phyloP scores from a whole-genome alignment of 78 protist species.

The Tieghemostelium lacteum region DNA sequence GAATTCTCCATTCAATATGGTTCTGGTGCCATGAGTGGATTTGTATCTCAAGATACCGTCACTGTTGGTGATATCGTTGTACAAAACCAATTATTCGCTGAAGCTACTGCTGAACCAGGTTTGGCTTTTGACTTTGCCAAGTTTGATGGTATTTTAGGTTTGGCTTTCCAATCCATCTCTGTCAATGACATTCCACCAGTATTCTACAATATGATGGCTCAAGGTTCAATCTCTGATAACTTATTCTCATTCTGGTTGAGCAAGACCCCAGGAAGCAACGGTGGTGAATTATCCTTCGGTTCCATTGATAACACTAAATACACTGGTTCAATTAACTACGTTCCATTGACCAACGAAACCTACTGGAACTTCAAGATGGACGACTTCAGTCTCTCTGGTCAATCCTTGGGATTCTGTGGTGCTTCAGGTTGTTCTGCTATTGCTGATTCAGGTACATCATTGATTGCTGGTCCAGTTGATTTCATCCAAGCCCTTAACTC shows the following conservation, averaged over 20 bases:
- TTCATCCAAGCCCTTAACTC: conserved; percentile 73
- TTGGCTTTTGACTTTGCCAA: conserved; percentile 92
- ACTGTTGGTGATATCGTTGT: conserved; percentile 87
- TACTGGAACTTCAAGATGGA: conserved; percentile 91
- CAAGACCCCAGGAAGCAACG: conserved; percentile 74
- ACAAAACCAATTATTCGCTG: conserved; percentile 90
- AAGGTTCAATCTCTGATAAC: conserved; percentile 70
- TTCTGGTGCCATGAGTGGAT: conserved; percentile 94
- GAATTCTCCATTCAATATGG: conserved; percentile 95
- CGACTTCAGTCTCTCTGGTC: conserved; percentile 51
- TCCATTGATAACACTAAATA: conserved; percentile 86
- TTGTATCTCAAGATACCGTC: conserved; percentile 86
- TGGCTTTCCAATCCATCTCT: conserved; percentile 94
- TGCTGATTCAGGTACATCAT: conserved; percentile 97
- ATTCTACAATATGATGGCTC: conserved; percentile 87
- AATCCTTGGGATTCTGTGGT: conserved; percentile 74
- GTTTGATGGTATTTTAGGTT: conserved; percentile 95
- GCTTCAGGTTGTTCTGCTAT: conserved; percentile 88
- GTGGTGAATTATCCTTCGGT: conserved; percentile 95
- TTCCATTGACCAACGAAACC: conserved; percentile 85
- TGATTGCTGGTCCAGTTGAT: conserved; percentile 94
- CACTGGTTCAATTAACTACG: conserved; percentile 88
- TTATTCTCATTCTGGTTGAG: conserved; percentile 94
- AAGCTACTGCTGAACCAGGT: conserved; percentile 95
- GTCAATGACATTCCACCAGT: conserved; percentile 91